Base-by-base conservation (phyloP, 768 basidiomycete species). In the Agaricus sinodeliciosus region DNA sequence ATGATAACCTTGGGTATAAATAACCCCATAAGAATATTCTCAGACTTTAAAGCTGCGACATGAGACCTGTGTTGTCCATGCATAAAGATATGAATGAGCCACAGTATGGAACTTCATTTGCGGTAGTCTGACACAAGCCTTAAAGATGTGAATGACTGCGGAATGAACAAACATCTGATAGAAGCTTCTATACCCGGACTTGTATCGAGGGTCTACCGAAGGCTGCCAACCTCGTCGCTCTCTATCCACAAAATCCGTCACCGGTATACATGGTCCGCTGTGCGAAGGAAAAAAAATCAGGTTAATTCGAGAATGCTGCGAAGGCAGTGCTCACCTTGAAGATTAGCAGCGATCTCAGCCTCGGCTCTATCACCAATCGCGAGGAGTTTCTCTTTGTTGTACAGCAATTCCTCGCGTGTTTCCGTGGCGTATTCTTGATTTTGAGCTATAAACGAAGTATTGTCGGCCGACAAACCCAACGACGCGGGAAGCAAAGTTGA, bases 351-450 rank as follows among this genome's bases (percentile, higher is more conserved):
- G 62, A 99, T 92, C 72, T 98, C 96, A 25, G 94, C 91, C 69
- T 99, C 96, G 52, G 93, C 91, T 60, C 90, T 75, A 73, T 98
- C 96, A 50, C 96, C 95, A 63, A 95, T 97, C 22, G 92, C 85
- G 28, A 99, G 79, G 50, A 99, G 80, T 69, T 97, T 98, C 78
- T 98, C 96, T 69, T 99, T 99, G 79, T 98, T 98, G 73, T 99
- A 99, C 36, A 98, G 77, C 50, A 98, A 82, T 67, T 99, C 96
- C 70, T 99, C 96, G 54, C 96, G 87, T 9, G 93, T 97, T 73
- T 99, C 96, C 28, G 92, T 95, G 1, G 94, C 90, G 76, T 84
- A 98, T 67, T 98, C 96, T 62, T 93, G 87, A 70, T 98, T 98
- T 83, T 95, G 90, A 22, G 94, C 93, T 96, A 64, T 27, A 55